These are phyloP conservation scores for Metschnikowia vanudenii DNA, from an alignment of 805 yeast species.

Conservation along the genomic window DNA sequence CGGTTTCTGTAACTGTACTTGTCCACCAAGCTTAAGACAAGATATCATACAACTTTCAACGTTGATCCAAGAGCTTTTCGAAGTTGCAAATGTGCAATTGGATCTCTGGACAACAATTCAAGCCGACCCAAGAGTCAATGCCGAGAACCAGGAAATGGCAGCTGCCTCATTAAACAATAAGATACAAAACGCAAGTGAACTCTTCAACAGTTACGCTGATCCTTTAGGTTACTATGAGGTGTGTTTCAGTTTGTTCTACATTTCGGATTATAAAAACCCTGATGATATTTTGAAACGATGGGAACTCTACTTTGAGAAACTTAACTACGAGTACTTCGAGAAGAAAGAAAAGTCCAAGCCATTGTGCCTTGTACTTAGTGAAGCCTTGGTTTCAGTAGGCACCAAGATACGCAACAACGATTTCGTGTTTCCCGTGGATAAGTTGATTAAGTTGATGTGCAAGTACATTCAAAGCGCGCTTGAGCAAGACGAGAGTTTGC, in stretches of 20 bases:
- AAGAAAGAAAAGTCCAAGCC: constrained; percentile 27
- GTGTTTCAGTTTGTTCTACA: constrained; percentile 72
- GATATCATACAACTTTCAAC: constrained; percentile 69
- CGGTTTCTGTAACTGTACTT: constrained; percentile 84
- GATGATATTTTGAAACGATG: constrained; percentile 83
- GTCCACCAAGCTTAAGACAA: constrained; percentile 75
- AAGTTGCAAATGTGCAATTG: constrained; percentile 82
- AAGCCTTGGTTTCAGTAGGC: constrained; percentile 53
- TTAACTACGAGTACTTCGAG: constrained; percentile 32
- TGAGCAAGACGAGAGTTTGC: constrained; percentile 29
- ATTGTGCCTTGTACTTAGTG: constrained; percentile 37
- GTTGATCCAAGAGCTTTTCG: constrained; percentile 74
- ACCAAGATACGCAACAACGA: constrained; percentile 65
- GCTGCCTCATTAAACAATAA: constrained; percentile 55
- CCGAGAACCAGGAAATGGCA: constrained; percentile 50
- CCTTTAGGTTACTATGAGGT: constrained; percentile 86
- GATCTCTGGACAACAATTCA: constrained; percentile 54
- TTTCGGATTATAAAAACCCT: constrained; percentile 79
- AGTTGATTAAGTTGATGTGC: constrained; percentile 63
- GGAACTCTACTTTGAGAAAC: constrained; percentile 64
- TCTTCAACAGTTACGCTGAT: constrained; percentile 83
- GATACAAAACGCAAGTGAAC: constrained; percentile 69
- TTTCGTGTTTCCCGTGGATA: constrained; percentile 74
- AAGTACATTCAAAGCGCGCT: constrained; percentile 47
- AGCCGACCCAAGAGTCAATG: constrained; percentile 49